Base-by-base conservation (phyloP, 2,329 filamentous ascomycete genomes). In the Colletotrichum sp. region DNA sequence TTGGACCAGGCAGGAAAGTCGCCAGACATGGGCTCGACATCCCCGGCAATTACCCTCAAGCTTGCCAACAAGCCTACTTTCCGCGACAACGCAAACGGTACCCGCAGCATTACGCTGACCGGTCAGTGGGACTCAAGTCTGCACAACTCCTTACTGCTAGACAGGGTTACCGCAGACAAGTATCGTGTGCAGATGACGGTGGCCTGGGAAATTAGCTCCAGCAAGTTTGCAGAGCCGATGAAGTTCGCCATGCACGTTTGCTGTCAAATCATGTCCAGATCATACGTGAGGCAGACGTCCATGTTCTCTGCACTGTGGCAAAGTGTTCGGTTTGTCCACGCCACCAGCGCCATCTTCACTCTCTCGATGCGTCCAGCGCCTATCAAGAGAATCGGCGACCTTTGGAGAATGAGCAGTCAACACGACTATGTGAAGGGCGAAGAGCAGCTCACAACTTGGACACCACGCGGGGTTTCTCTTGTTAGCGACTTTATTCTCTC, bases 391-490 rank as follows among this genome's bases (percentile, higher is more conserved):
- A 95, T 96, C 1, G 95, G 95, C 5, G 97, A 99, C 83, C 89
- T 99, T 15, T 99, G 97, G 97, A 92, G 97, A 71, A 95, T 99
- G 92, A 98, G 96, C 84, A 99, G 96, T 18, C 93, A 95, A 75
- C 94, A 98, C 81, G 95, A 98, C 83, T 99, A 98, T 82, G 95
- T 99, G 80, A 98, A 98, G 84, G 97, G 97, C 71, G 96, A 99
- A 85, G 97, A 99, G 84, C 90, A 93, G 65, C 88, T 99, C 52
- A 92, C 89, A 4, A 92, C 93, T 72, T 99, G 97, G 97, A 92
- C 93, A 9, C 96, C 97, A 3, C 92, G 97, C 57, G 96, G 97
- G 44, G 95, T 99, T 4, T 98, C 95, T 0, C 87, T 99, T 1
- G 93, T 99, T n/a, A 92, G 93, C 74, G 97, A 99, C 84, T 98